Conservation (phyloP, 305 asterid genomes). For the Ruellia speciosa region DNA sequence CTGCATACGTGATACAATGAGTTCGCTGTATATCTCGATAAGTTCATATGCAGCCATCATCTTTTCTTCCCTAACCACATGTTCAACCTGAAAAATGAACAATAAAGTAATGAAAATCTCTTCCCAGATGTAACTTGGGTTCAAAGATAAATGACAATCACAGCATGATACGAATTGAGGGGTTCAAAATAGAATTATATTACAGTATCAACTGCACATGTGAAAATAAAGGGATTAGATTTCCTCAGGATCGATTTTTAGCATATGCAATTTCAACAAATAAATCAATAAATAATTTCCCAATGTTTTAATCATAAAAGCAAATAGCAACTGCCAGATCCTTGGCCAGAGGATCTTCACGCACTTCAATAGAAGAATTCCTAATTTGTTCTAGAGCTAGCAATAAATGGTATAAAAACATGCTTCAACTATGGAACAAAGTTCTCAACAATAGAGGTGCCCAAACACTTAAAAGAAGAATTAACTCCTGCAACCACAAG, state of each 20-base stretch:
- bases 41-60: conserved; percentile 78
- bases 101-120: conserved; percentile 15
- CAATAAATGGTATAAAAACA: background rate
- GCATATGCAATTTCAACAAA: background rate
- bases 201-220: conserved; percentile 1
- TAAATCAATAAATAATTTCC: background rate
- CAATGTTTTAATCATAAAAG: background rate
- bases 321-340: background rate
- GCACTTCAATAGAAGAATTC: background rate
- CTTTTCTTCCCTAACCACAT: conserved; percentile 86
- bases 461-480: background rate
- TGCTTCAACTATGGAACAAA: background rate
- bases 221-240: conserved; percentile 4
- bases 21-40: conserved; percentile 68
- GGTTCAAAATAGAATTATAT: conserved; percentile 4
- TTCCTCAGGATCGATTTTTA: conserved; percentile 11
- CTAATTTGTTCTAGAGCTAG: conserved; percentile 1
- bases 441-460: background rate
- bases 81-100: conserved; percentile 61
- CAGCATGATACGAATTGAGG: background rate
- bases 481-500: conserved; percentile 4
- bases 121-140: conserved; percentile 7
- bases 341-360: background rate
- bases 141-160: conserved; percentile 6
- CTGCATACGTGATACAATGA: conserved; percentile 65